A percentile compares a stretch with the other conserved stretches of the same genome.
Conservation (phyloP, 2,329 filamentous ascomycete genomes). For the Teratosphaeria viscida region DNA sequence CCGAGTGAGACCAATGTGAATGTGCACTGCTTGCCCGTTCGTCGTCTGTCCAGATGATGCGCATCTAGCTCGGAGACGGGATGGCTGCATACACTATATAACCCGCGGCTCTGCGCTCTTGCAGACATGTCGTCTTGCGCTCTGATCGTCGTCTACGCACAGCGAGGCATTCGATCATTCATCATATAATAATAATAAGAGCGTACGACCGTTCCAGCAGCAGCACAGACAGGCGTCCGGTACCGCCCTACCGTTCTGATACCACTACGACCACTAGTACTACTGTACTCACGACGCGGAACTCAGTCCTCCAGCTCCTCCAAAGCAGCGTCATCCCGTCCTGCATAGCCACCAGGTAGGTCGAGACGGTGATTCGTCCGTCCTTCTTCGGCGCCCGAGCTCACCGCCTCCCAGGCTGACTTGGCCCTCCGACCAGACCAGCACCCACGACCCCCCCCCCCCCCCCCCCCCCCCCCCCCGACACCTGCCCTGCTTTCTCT, state of each 20-base stretch:
- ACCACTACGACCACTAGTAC: background rate
- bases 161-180: background rate
- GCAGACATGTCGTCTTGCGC: background rate
- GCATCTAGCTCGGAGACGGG: background rate
- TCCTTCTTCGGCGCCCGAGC: background rate
- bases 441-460: background rate
- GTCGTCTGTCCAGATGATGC: constrained; percentile 1
- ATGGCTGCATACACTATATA: background rate
- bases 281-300: background rate
- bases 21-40: background rate
- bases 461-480: background rate
- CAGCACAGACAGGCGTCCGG: background rate
- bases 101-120: constrained; percentile 1
- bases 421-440: background rate
- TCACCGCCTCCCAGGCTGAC: background rate
- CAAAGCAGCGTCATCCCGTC: background rate
- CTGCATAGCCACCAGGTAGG: background rate
- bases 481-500: background rate
- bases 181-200: background rate
- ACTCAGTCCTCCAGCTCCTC: background rate
- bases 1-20: constrained; percentile 2
- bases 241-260: background rate
- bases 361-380: background rate
- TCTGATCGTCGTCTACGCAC: background rate
- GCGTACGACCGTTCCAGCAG: background rate